phyloP scores from a whole-genome alignment of 2,329 filamentous ascomycete genomes.

The Fragosphaeria purpurea region DNA sequence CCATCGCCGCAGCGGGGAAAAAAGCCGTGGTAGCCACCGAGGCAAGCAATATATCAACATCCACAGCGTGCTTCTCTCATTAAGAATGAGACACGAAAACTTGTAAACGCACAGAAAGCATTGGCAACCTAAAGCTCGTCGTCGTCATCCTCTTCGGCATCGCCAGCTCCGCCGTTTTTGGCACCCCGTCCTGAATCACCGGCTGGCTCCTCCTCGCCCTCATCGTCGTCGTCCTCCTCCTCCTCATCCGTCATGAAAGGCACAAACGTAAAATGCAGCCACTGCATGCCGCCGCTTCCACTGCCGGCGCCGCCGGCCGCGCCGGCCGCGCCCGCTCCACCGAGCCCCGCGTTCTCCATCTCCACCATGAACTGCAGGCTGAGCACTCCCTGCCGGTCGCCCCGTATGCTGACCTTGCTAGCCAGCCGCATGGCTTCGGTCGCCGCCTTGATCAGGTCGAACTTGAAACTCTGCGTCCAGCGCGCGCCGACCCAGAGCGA shows the following conservation, averaged over 20 bases:
- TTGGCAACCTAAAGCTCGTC: too few species aligned
- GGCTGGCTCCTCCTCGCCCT: neutral
- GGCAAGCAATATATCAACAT: too few species aligned
- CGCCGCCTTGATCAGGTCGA: constrained; percentile 74
- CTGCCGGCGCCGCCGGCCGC: neutral
- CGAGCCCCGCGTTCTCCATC: constrained; percentile 39
- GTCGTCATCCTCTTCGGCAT: too few species aligned
- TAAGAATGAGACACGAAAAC: too few species aligned
- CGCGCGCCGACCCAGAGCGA: constrained; percentile 55
- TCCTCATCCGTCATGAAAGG: constrained; percentile 57
- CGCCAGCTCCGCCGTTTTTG: too few species aligned
- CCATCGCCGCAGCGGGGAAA: too few species aligned
- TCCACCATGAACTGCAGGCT: constrained; percentile 97
- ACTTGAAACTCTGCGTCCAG: constrained; percentile 70
- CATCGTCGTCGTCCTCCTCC: constrained; percentile 27
- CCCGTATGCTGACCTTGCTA: constrained; percentile 82
- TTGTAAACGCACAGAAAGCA: too few species aligned
- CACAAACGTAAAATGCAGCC: constrained; percentile 76
- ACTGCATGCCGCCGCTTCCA: constrained; percentile 50
- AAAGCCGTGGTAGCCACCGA: too few species aligned
- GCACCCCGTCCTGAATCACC: too few species aligned
- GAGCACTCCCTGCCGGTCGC: constrained; percentile 80
- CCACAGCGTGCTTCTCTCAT: too few species aligned
- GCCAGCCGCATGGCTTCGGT: constrained; percentile 87
- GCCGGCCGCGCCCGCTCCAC: neutral